phyloP scores from a whole-genome alignment of 805 yeast genomes.

The Huiozyma sinensis region DNA sequence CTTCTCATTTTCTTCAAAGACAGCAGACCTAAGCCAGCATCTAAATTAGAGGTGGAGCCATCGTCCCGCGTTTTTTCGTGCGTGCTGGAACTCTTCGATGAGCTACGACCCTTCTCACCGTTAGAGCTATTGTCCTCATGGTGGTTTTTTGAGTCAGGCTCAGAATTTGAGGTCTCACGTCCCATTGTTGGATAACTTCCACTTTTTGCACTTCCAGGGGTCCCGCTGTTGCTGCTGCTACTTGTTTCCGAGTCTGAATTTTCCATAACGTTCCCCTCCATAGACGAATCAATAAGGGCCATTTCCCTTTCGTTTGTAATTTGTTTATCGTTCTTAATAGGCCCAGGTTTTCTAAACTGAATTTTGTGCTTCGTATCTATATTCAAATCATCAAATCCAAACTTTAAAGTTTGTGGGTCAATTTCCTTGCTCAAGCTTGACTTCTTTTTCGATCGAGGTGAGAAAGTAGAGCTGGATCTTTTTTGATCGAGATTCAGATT shows the following conservation, averaged over 20 bases:
- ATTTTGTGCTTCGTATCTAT: not conserved
- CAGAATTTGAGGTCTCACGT: not conserved
- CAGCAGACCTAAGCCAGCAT: conserved; percentile 20
- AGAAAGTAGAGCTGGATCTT: conserved; percentile 5
- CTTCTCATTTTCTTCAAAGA: conserved; percentile 21
- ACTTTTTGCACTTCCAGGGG: not conserved
- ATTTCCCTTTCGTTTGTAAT: not conserved
- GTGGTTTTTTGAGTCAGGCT: not conserved
- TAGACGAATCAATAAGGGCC: not conserved
- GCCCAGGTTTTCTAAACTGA: not conserved
- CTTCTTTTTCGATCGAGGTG: conserved; percentile 12
- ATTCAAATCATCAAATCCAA: not conserved
- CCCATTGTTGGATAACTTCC: not conserved
- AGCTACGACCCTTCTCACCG: not conserved
- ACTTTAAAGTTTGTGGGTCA: conserved; percentile 4
- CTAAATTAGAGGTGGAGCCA: conserved; percentile 12
- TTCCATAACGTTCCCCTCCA: not conserved
- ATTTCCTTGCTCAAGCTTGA: conserved; percentile 23
- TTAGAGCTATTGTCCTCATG: not conserved
- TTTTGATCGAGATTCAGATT: conserved; percentile 5
- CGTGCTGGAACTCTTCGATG: not conserved
- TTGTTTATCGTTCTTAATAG: not conserved
- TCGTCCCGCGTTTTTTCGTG: conserved; percentile 9
- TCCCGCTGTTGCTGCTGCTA: conserved; percentile 4
- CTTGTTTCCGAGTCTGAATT: conserved; percentile 1